Base-by-base conservation (phyloP, 768 basidiomycete species). In the Phaffia tasmanica region DNA sequence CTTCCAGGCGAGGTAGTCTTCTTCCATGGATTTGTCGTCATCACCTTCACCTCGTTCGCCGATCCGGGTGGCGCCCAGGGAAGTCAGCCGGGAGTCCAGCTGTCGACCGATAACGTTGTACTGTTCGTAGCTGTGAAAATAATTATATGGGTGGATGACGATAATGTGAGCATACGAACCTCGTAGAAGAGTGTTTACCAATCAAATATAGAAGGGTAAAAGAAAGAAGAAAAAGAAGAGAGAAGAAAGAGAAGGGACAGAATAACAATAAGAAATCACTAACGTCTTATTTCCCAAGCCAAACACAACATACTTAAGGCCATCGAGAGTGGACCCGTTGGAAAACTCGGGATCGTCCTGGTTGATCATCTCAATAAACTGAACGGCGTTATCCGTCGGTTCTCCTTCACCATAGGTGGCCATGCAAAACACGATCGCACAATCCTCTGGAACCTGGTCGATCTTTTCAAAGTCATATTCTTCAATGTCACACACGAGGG, bases 21-120 rank as follows among this genome's bases (percentile, higher is more conserved):
- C 94, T 76, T 99, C 94, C 93, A 99, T 97, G 74, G 88, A 91
- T 81, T 95, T 95, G 78, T 99, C 95, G 74, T 99, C 94, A 74
- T 99, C 95, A 70, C 94, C 94, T 77, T 98, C 93, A 14, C 94
- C 94, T 49, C 86, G 81, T 75, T 86, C 85, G 53, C 92, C 92
- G 47, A 98, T 87, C 62, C 90, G 84, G 63, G 80, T 75, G 25
- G 84, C 95, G 32, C 92, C 94, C 80, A 91, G 85, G 74, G 85
- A 83, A 5, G 82, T 76, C 67, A 99, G 78, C 32, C 83, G 77
- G 2, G 80, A 73, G 72, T 99, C 94, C 63, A 93, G 81, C 68
- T 84, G 83, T 53, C 86, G 83, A 21, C 86, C 84, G 72, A 98
- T 90, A 67, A 86, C 82, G 74, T 97, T 97, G 79, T 94, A 98